Evolutionary conservation across 495 filamentous ascomycete genomes (phyloP).

Genomic region (Penicillium daleae): DNA sequence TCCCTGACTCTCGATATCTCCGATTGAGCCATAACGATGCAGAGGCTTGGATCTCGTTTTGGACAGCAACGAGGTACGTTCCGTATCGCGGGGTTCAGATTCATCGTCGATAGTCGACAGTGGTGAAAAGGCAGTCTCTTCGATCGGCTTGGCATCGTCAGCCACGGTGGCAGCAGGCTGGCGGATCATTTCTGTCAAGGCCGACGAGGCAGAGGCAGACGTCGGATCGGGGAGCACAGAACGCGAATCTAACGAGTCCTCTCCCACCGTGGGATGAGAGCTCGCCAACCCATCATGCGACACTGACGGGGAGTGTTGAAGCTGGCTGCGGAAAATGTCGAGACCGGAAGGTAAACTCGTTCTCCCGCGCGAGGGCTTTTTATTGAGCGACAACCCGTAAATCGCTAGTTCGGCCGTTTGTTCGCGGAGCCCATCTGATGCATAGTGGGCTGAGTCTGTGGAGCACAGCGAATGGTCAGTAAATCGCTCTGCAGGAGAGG

Average conservation of each 20-base stretch:
- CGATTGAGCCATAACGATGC: slow-evolving; percentile 37
- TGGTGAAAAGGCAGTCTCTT: slow-evolving; percentile 24
- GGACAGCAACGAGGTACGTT: slow-evolving; percentile 48
- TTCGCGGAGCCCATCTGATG: slow-evolving; percentile 77
- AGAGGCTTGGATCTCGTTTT: slow-evolving; percentile 41
- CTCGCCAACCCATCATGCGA: slow-evolving; percentile 24
- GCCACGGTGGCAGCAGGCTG: slow-evolving; percentile 48
- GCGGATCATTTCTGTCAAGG: slow-evolving; percentile 66
- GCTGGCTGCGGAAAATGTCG: slow-evolving; percentile 39
- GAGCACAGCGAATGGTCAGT: slow-evolving; percentile 38
- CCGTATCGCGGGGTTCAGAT: slow-evolving; percentile 34
- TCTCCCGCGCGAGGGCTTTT: slow-evolving; percentile 41
- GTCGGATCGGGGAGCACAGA: slow-evolving; percentile 15
- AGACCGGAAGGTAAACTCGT: slow-evolving; percentile 38
- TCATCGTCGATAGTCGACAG: slow-evolving; percentile 26
- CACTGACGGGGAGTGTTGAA: slow-evolving; percentile 3
- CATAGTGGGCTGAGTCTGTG: slow-evolving; percentile 70
- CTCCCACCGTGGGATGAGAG: slow-evolving; percentile 17
- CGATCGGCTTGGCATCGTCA: slow-evolving; percentile 28
- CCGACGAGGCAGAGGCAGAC: slow-evolving; percentile 45
- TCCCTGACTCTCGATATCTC: slow-evolving; percentile 47
- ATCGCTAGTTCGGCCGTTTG: slow-evolving; percentile 90
- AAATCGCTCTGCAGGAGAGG: slow-evolving; percentile 14
- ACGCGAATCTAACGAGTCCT: slow-evolving; percentile 17
- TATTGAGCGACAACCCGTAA: slow-evolving; percentile 68